These are phyloP conservation scores for Carex cristatella DNA, from an alignment of 176 grass and related monocot genomes.

Conservation along the genomic window DNA sequence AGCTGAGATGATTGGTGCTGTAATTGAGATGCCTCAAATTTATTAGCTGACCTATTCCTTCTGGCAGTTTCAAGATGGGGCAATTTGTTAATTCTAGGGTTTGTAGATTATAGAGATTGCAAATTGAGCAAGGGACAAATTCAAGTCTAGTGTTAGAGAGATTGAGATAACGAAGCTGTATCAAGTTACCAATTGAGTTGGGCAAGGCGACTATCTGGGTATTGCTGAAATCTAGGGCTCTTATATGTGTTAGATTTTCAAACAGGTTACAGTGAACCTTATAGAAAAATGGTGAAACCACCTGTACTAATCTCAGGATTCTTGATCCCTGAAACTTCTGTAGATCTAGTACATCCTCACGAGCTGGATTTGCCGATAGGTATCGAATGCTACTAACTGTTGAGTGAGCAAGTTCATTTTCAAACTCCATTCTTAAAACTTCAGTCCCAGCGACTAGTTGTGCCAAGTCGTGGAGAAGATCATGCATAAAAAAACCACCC, in stretches of 20 bases:
- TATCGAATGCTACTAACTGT: neutral
- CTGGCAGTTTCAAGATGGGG: slow-evolving; percentile 25
- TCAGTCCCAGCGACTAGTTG: neutral
- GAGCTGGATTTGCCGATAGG: neutral
- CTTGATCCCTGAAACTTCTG: neutral
- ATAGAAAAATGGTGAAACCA: neutral
- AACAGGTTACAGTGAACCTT: neutral
- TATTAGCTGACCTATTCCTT: slow-evolving; percentile 21
- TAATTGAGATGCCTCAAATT: slow-evolving; percentile 33
- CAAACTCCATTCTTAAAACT: neutral
- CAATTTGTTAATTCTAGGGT: slow-evolving; percentile 23
- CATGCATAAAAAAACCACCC: slow-evolving; percentile 7
- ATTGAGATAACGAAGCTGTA: slow-evolving; percentile 35
- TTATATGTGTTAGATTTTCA: slow-evolving; percentile 5
- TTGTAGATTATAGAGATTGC: slow-evolving; percentile 34
- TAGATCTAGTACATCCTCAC: neutral
- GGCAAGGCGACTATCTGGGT: slow-evolving; percentile 11
- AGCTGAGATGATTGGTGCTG: neutral
- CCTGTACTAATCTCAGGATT: neutral
- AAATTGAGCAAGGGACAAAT: slow-evolving; percentile 37
- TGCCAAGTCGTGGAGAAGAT: slow-evolving; percentile 23
- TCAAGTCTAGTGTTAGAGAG: slow-evolving; percentile 6
- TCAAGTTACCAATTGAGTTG: slow-evolving; percentile 34
- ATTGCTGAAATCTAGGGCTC: slow-evolving; percentile 33
- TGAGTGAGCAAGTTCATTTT: too few relatives aligned